Evolutionary conservation across 2,329 filamentous ascomycete species (phyloP), one percentile per base, ranked within the genome.

Genomic region (Bipolaris sorokiniana): DNA sequence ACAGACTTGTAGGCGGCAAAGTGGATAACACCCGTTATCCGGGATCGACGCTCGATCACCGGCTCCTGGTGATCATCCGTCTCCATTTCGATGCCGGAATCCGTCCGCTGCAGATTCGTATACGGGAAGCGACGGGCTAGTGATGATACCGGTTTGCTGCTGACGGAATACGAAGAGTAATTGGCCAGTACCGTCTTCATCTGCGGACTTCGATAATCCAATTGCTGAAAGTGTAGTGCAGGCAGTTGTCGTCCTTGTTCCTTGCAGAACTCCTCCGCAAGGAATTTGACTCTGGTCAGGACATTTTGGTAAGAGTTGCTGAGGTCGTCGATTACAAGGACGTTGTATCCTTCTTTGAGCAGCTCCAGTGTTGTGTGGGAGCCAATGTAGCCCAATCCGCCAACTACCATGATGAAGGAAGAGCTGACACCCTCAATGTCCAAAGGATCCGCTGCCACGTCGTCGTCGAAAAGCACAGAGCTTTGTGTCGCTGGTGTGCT

Each of bases 1-100:
- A 89, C 86, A 2, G 86, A 85, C 70, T 89, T 89, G 78, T 85
- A 84, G 1, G 87, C 87, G 13, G 87, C 87, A 63, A 89, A 89
- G 67, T 90, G 87, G 55, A 90, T 88, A n/a, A 89, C 86, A 0
- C 86, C 86, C 0, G 78, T 77, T 59, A 89, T 87, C 28, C 77
- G 80, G 2, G 84, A 86, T 50, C 73, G 72, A 16, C 77, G 70
- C 23, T 58, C 54, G 4, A 73, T 33, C 7, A 53, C 36, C 1
- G 62, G 54, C 26, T 65, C 56, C 45, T 59, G 58, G 13, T 69
- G 41, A n/a, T 70, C 66, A 15, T 72, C 69, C 28, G 58, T 48
- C 2, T 62, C 65, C 64, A 68, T 68, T 13, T 70, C 68, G 41
- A 73, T 74, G n/a, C 69, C 70, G 3, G 72, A 73, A 36, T 74